Evolutionary conservation across 83 land plant species (phyloP).

Genomic region (Picea mariana): DNA sequence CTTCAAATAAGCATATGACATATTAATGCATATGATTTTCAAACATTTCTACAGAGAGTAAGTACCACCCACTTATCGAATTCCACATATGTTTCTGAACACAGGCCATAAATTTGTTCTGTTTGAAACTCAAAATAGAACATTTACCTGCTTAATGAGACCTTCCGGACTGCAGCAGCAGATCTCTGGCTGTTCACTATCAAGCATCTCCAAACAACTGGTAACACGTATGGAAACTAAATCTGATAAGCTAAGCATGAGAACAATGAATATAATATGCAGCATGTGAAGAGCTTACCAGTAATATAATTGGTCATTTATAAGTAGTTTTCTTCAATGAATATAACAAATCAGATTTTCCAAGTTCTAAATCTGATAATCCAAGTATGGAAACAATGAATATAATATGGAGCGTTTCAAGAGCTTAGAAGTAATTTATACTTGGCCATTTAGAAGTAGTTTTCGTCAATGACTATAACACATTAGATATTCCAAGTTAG

Average conservation of each 20-base stretch:
- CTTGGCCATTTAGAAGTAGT: conserved; percentile 6
- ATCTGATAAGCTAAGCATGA: conserved; percentile 1
- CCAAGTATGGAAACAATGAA: neutral
- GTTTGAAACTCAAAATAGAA: neutral
- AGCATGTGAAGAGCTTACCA: neutral
- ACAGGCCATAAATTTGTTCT: neutral
- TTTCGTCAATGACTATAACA: neutral
- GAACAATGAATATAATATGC: neutral
- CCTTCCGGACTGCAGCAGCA: conserved; percentile 36
- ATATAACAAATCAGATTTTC: neutral
- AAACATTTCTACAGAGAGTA: neutral
- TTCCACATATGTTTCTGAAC: neutral
- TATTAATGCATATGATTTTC: neutral
- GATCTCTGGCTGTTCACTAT: conserved; percentile 25
- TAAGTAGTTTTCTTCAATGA: neutral
- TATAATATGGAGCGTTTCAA: neutral
- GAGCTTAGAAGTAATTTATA: neutral
- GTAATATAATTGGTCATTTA: neutral
- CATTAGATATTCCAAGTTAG: neutral
- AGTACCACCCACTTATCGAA: neutral
- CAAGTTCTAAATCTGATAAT: too few relatives aligned
- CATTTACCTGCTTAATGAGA: conserved; percentile 27
- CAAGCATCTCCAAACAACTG: conserved; percentile 43
- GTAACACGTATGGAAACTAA: conserved; percentile 11
- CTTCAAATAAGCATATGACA: conserved; percentile 1